Base-by-base conservation (phyloP, 1,284 basidiomycete species). In the Cutaneotrichosporon cutaneum region DNA sequence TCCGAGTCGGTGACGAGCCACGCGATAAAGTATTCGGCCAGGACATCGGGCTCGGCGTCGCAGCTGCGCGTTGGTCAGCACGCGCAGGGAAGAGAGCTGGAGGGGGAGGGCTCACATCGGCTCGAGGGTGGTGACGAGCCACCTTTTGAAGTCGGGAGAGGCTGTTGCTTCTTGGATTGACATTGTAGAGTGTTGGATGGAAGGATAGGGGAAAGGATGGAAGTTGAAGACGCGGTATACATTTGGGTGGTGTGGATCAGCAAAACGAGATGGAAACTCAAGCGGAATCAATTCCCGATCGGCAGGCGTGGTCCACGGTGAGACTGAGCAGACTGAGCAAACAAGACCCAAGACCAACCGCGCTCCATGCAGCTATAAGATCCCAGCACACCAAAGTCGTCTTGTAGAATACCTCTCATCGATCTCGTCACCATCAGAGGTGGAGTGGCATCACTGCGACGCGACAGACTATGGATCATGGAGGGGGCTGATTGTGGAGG, bases 1-100 rank as follows among this genome's bases (percentile, higher is more conserved):
- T 58, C 56, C 22, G 52, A 39, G 78, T 95, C 92, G 75, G 93
- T 93, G 61, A 97, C 82, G 57, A 98, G 82, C 52, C 52, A 54
- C n/a, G 94, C 94, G 54, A 96, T 85, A 69, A 97, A 89, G 76
- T 97, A 98, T 76, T 97, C 93, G 14, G 92, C 89, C 56, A 98
- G 86, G 22, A 94, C 92, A 35, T 89, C 88, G 26, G 94, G 94
- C 77, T 97, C 94, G 58, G 94, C 94, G 78, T 98, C 94, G 76
- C 92, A 96, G 83, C 93, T 96, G 73, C 11, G 22, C 24, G 44
- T 62, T 33, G 54, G 58, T 30, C 11, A 14, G 16, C 4, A 18
- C n/a, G n/a, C n/a, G 1, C 18, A 14, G 26, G 5, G 4, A 5
- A 30, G 26, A 11, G 45, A n/a, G n/a, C n/a, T 54, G 32, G 11